Percentiles rank a stretch among this genome's conserved stretches.
Evolutionary conservation across 192 early-diverging fungal species (phyloP).

Genomic region (Coemansia sp.): DNA sequence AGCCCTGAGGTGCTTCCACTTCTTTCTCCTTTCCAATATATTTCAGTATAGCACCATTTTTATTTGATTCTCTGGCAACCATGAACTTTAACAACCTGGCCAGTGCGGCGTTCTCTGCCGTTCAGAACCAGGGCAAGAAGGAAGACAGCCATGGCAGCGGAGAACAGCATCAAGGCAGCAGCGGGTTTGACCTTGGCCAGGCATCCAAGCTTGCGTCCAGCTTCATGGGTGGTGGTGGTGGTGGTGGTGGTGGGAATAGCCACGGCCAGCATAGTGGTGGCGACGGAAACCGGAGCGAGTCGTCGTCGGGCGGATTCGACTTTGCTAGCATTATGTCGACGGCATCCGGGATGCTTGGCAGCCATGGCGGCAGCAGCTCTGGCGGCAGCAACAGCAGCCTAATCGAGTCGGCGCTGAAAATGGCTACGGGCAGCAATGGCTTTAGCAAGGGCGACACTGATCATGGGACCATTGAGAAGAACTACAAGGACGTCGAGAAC

Average conservation of each 20-base stretch:
- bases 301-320: constrained; percentile 19
- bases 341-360: constrained; percentile 26
- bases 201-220: constrained; percentile 19
- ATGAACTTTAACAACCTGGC: constrained; percentile 44
- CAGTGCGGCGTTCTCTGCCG: constrained; percentile 12
- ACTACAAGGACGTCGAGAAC: constrained; percentile 13
- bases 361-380: neutral
- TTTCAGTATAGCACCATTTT: no score
- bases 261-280: neutral
- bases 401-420: constrained; percentile 20
- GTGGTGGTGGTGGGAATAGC: constrained; percentile 1
- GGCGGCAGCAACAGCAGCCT: constrained; percentile 14
- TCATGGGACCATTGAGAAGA: constrained; percentile 21
- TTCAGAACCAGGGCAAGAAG: neutral
- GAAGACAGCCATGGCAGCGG: neutral
- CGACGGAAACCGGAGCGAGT: neutral
- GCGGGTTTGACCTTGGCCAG: constrained; percentile 28
- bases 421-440: constrained; percentile 29
- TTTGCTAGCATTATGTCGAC: constrained; percentile 14
- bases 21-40: no score
- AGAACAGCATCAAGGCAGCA: constrained; percentile 9
- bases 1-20: no score
- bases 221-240: no score
- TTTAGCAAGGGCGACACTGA: constrained; percentile 39
- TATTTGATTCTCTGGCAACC: neutral